These are phyloP conservation scores for Eutrema yunnanense DNA, from an alignment of 345 rosid species.

Conservation along the genomic window DNA sequence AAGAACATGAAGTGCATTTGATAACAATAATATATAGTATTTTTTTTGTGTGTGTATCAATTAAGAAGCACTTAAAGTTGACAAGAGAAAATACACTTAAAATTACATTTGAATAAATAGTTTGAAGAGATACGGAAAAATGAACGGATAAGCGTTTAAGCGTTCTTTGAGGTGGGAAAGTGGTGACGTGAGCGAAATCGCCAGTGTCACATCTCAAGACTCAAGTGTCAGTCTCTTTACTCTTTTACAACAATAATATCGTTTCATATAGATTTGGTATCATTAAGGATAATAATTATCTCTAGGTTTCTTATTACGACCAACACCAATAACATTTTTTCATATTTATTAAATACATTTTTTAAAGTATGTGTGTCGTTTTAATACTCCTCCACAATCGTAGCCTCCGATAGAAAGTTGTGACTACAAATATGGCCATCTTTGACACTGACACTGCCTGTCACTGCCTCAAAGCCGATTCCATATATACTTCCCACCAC, in stretches of 20 bases:
- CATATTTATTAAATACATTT: background rate
- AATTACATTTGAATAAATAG: background rate
- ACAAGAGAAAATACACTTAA: background rate
- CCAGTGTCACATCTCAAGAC: slow-evolving; percentile 30
- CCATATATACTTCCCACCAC: background rate
- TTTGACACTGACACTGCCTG: slow-evolving; percentile 38
- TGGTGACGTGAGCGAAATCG: slow-evolving; percentile 32
- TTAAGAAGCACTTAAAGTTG: background rate
- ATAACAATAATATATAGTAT: background rate
- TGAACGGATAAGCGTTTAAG: background rate
- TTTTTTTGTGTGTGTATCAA: background rate
- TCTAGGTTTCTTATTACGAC: slow-evolving; percentile 23
- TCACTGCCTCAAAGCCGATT: slow-evolving; percentile 7
- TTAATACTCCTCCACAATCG: background rate
- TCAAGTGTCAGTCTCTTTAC: slow-evolving; percentile 12
- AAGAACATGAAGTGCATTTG: background rate
- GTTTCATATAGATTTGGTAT: slow-evolving; percentile 35
- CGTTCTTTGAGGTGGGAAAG: slow-evolving; percentile 6
- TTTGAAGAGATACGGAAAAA: background rate
- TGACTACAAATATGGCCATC: slow-evolving; percentile 33
- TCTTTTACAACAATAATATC: slow-evolving; percentile 1
- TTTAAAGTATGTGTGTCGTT: slow-evolving; percentile 1
- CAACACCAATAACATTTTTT: background rate
- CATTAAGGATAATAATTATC: slow-evolving; percentile 30
- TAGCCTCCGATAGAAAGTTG: slow-evolving; percentile 7